Base-by-base conservation (phyloP, 176 grass and related monocot species). In the Dactylis glomerata region DNA sequence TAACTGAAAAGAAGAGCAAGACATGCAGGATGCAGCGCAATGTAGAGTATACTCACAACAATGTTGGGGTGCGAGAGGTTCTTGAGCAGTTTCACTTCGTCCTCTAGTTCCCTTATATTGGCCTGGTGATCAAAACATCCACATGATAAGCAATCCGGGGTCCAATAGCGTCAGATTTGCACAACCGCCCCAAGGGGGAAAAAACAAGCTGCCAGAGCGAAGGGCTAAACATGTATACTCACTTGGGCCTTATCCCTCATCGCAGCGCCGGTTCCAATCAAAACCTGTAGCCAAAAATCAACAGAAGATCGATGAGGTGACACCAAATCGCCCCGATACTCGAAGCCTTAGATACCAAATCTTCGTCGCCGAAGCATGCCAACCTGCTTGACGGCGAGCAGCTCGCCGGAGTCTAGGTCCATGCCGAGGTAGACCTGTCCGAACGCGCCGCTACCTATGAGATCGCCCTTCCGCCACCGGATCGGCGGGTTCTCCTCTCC, bases 31-130 rank as follows among this genome's bases (percentile, higher is more conserved):
- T 68, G 8, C 68, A 22, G 7, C 4, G 32, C 8, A 54, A 41
- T 76, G 12, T 16, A 22, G 52, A 27, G 4, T 57, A 40, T 11
- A 80, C 95, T 95, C 87, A 95, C 95, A 65, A 97, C 92, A 92
- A 94, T 97, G 46, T 97, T 95, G 13, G 81, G 92, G 83, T 97
- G 92, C 19, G 92, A 95, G 83, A 95, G 92, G 49, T 93, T 93
- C 84, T 97, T 97, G 50, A 97, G 85, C 82, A 95, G 83, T 80
- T 88, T 97, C 17, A 97, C 92, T 91, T 97, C 95, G 62, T 97
- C 95, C 82, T 97, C 95, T 19, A 97, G 86, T 52, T 97, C 95
- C 83, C 56, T 86, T 84, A 97, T 76, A 75, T 95, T 91, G 57
- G 85, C 95, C 92, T 97, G 84, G 58, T 47, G 84, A 65, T 47